phyloP scores from a whole-genome alignment of 441 rosid genomes.

The Bruguiera hainesii region DNA sequence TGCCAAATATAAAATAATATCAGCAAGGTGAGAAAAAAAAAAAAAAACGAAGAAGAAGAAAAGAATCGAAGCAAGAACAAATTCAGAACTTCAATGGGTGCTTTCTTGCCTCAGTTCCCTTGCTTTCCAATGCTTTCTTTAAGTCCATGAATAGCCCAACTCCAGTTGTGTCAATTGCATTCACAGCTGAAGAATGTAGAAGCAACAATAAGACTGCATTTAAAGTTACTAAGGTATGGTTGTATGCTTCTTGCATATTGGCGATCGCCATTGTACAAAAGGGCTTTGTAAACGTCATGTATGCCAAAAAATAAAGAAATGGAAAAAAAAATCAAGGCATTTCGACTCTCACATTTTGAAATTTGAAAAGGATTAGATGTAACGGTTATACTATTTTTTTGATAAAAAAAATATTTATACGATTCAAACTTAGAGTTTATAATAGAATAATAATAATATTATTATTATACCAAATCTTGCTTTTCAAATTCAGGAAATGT shows the following conservation, averaged over 20 bases:
- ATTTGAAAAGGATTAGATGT: no score
- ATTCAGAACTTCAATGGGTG: background rate
- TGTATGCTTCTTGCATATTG: no score
- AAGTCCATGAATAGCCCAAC: constrained; percentile 61
- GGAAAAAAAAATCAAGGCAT: no score
- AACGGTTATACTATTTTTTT: background rate
- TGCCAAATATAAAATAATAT: background rate
- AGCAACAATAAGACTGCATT: background rate
- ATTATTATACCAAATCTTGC: no score
- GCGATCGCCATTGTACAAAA: no score
- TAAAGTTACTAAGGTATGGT: background rate
- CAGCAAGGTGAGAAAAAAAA: background rate
- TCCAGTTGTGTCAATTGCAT: constrained; percentile 86
- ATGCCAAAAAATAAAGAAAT: no score
- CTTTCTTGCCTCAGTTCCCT: constrained; percentile 50
- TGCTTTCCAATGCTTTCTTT: constrained; percentile 56
- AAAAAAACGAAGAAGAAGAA: background rate
- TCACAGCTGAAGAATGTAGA: constrained; percentile 50
- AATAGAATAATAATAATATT: no score
- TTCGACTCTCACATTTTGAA: no score
- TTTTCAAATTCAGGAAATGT: no score
- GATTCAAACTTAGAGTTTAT: no score
- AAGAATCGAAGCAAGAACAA: background rate
- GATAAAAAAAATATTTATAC: background rate
- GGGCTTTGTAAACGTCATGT: no score